A percentile compares a stretch with the other conserved stretches of the same genome.
These are phyloP conservation scores for Nyctanthes arbortristis DNA, from an alignment of 257 asterid species.

Conservation along the genomic window DNA sequence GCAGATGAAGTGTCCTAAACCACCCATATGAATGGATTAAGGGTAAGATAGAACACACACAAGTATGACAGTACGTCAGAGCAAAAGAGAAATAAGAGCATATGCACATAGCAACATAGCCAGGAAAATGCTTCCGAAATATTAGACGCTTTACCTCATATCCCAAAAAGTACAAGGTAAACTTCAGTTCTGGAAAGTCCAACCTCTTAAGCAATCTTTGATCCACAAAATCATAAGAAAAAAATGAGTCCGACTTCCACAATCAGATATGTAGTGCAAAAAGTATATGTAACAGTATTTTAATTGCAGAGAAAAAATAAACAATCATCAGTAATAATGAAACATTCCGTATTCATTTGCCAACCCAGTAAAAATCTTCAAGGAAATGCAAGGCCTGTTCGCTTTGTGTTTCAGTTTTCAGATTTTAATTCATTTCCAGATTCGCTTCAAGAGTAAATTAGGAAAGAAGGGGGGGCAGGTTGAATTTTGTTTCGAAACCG, in stretches of 20 bases:
- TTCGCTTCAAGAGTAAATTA: too few species aligned
- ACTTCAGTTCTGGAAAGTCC: slow-evolving; percentile 84
- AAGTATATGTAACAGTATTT: neutral
- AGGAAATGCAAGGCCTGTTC: too few species aligned
- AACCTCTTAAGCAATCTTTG: slow-evolving; percentile 85
- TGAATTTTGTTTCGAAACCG: too few species aligned
- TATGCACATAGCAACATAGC: slow-evolving; percentile 1
- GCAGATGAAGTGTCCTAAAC: slow-evolving; percentile 71
- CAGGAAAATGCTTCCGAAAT: slow-evolving; percentile 1
- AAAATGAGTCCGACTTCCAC: neutral
- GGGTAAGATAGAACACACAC: neutral
- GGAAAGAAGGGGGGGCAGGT: too few species aligned
- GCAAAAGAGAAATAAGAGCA: slow-evolving; percentile 5
- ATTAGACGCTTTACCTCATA: slow-evolving; percentile 58
- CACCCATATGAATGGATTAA: slow-evolving; percentile 17
- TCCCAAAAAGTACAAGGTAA: slow-evolving; percentile 79
- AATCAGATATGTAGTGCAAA: neutral
- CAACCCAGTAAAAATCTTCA: neutral
- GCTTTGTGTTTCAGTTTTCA: neutral
- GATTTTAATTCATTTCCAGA: too few species aligned
- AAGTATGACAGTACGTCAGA: too few species aligned
- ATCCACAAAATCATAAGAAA: slow-evolving; percentile 9
- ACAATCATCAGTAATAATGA: slow-evolving; percentile 2
- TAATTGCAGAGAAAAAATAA: neutral
- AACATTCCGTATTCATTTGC: slow-evolving; percentile 3